Evolutionary conservation across 805 yeast species (phyloP), one percentile per base, ranked within the genome.

Genomic region (Saccharomycopsis lassenensis): DNA sequence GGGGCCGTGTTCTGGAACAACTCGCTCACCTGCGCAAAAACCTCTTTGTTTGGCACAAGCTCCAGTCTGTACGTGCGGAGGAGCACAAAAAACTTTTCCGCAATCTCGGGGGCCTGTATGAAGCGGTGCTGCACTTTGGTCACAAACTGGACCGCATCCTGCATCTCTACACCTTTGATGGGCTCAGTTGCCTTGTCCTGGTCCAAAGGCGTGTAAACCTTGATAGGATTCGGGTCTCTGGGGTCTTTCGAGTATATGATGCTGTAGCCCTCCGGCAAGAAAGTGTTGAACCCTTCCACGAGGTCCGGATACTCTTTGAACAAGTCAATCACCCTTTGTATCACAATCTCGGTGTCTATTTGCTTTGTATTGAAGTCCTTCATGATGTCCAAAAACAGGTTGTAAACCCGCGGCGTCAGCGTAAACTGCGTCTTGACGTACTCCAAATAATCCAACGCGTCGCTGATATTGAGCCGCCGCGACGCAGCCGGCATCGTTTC

Each of bases 271-370:
- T 93, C 94, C 1, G 98, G 98, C 47, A 89, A 65, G 54, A 89
- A 89, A 2, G 98, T 89, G 61, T 89, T 89, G 60, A 89, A 91
- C 0, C 98, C 97, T 58, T 89, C 97, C 45, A 89, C 87, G 51
- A 89, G 67, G 45, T 78, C 74, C 2, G 95, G 95, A 56, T 85
- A 95, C 8, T 96, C 97, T 46, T 86, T 72, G 56, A 89, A 89
- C 39, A 89, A 62, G 2, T 80, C 71, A 0, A 95, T 83, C 1
- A 89, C 97, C 39, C 98, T 67, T 56, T 87, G 95, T 53, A 89
- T 89, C 20, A 89, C 98, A 24, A 97, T 97, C 0, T 97, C 97
- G 0, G 98, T 89, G 56, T 91, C 96, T 49, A 89, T 86, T 41
- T 75, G 74, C 62, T 89, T 95, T 37, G 91, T 79, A 63, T 91